Percentiles rank a stretch among this genome's conserved stretches.
Evolutionary conservation across 148 eudicot genomes (phyloP).

Genomic region (Silene uniflora): DNA sequence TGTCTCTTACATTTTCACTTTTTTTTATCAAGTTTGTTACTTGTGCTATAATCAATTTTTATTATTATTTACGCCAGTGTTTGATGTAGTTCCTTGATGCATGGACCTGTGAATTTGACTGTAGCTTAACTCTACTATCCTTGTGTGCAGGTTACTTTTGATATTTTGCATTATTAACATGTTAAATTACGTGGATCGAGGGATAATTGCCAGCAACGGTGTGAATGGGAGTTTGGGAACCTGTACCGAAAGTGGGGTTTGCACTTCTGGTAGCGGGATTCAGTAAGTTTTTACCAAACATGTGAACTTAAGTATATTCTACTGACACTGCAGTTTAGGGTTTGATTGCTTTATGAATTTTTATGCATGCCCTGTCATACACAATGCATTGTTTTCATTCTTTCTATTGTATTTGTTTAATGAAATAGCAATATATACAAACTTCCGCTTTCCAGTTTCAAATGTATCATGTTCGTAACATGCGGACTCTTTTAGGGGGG

Average conservation of each 20-base stretch:
- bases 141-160: conserved; percentile 33
- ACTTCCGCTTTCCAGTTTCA: background rate
- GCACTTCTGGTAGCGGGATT: conserved; percentile 37
- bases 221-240: conserved; percentile 36
- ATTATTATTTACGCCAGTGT: background rate
- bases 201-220: conserved; percentile 43
- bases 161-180: conserved; percentile 39
- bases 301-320: background rate
- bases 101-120: background rate
- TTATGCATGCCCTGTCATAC: background rate
- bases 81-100: background rate
- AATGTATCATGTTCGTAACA: background rate
- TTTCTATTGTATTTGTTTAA: background rate
- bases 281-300: conserved; percentile 27
- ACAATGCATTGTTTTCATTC: background rate
- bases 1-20: background rate
- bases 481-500: conserved; percentile 46
- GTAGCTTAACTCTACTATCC: background rate
- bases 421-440: background rate
- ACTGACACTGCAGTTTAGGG: background rate
- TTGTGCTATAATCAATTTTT: background rate
- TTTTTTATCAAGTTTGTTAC: background rate
- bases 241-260: conserved; percentile 35
- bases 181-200: conserved; percentile 40
- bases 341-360: background rate